These are phyloP conservation scores for Austroboletus niveus DNA, from an alignment of 1,284 basidiomycete genomes.

Conservation along the genomic window DNA sequence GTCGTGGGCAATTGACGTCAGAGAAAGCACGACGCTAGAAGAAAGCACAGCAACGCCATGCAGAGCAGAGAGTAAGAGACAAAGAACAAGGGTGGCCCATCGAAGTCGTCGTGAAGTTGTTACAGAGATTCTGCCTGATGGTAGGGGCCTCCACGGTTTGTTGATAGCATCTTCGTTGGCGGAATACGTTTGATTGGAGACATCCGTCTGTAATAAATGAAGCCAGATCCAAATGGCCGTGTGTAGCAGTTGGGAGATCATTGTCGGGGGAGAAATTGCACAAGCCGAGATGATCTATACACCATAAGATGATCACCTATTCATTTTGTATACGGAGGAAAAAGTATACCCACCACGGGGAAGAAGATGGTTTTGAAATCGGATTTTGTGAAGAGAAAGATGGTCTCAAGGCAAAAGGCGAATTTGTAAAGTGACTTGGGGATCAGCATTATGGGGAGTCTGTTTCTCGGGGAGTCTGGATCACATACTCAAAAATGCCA, in stretches of 20 bases:
- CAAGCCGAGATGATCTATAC: conserved; percentile 35
- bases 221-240: conserved; percentile 44
- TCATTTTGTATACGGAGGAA: not conserved
- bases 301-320: not conserved
- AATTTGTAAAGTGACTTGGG: conserved; percentile 1
- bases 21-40: conserved; percentile 16
- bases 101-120: conserved; percentile 24
- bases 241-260: conserved; percentile 8
- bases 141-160: conserved; percentile 37
- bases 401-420: conserved; percentile 9
- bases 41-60: conserved; percentile 23
- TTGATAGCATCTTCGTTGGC: conserved; percentile 35
- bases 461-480: not conserved
- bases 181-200: conserved; percentile 40
- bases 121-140: conserved; percentile 29
- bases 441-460: not conserved
- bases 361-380: conserved; percentile 39
- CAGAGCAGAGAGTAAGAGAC: conserved; percentile 22
- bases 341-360: conserved; percentile 32
- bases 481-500: not conserved
- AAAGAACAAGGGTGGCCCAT: conserved; percentile 29
- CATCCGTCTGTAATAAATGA: conserved; percentile 38
- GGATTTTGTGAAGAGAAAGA: conserved; percentile 36
- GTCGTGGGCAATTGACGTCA: conserved; percentile 27
- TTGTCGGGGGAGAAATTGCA: conserved; percentile 29